A percentile compares a stretch with the other conserved stretches of the same genome.
These are phyloP conservation scores for Didymosphaeria variabile DNA, from an alignment of 2,329 filamentous ascomycete genomes.

Conservation along the genomic window DNA sequence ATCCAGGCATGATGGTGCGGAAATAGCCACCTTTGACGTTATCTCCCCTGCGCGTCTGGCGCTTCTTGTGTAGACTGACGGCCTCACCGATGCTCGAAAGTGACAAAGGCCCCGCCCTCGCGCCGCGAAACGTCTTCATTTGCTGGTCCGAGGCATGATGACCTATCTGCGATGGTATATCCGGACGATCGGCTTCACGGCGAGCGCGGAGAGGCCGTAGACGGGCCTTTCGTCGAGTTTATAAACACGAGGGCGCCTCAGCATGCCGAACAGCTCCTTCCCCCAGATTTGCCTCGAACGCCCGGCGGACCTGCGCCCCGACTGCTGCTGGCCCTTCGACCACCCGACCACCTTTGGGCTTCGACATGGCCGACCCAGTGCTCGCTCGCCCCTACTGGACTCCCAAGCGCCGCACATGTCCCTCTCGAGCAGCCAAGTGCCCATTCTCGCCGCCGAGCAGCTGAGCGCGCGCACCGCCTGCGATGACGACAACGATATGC, in stretches of 20 bases:
- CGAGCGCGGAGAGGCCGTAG: slow-evolving; percentile 36
- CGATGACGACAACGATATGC: slow-evolving; percentile 7
- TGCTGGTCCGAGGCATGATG: slow-evolving; percentile 1
- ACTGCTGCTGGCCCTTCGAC: background rate
- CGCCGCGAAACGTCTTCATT: slow-evolving; percentile 3
- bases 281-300: background rate
- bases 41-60: background rate
- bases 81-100: background rate
- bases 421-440: background rate
- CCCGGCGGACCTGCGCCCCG: background rate
- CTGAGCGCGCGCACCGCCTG: background rate
- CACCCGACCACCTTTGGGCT: background rate
- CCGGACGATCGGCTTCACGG: slow-evolving; percentile 37
- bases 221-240: slow-evolving; percentile 46
- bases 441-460: background rate
- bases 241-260: slow-evolving; percentile 35
- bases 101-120: background rate
- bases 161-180: slow-evolving; percentile 1
- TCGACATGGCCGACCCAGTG: background rate
- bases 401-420: background rate
- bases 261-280: background rate
- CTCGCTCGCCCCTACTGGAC: background rate
- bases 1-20: background rate
- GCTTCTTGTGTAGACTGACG: background rate
- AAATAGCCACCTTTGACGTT: background rate